phyloP scores from a whole-genome alignment of 169 alveolate species.

The Hepatocystis sp. region DNA sequence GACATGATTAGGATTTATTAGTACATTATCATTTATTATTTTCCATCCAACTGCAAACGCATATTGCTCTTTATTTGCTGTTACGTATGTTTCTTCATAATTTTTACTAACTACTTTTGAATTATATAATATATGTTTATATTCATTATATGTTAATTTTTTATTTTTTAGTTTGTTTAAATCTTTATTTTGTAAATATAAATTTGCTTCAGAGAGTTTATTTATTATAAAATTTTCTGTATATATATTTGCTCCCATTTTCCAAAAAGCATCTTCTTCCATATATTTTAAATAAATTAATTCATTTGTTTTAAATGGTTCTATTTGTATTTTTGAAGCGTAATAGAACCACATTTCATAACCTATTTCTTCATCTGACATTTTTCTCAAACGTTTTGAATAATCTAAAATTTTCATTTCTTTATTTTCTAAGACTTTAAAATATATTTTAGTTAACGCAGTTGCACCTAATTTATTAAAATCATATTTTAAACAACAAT shows the following conservation, averaged over 20 bases:
- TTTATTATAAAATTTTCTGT: conserved; percentile 8
- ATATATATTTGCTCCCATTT: conserved; percentile 19
- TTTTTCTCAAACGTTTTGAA: conserved; percentile 13
- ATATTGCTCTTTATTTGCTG: conserved; percentile 30
- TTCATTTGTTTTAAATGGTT: conserved; percentile 46
- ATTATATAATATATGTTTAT: conserved; percentile 24
- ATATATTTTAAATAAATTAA: conserved; percentile 25
- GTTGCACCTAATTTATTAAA: conserved; percentile 70
- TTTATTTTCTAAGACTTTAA: conserved; percentile 38
- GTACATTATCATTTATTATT: conserved; percentile 41
- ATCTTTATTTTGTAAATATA: conserved; percentile 27
- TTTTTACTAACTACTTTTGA: conserved; percentile 10
- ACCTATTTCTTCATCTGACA: conserved; percentile 61
- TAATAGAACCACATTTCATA: conserved; percentile 61
- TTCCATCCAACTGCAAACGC: conserved; percentile 54
- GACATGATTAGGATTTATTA: conserved; percentile 21
- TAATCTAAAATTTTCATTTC: conserved; percentile 34
- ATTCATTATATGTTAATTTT: conserved; percentile 41
- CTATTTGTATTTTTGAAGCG: conserved; percentile 58
- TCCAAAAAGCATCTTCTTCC: conserved; percentile 58
- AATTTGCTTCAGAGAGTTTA: conserved; percentile 1
- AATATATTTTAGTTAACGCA: conserved; percentile 34
- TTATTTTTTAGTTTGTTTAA: conserved; percentile 5
- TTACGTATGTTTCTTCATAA: no score
- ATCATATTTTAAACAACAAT: conserved; percentile 59